A percentile compares a stretch with the other conserved stretches of the same genome.
These are phyloP conservation scores for Salix caprea DNA, from an alignment of 345 rosid species.

Conservation along the genomic window DNA sequence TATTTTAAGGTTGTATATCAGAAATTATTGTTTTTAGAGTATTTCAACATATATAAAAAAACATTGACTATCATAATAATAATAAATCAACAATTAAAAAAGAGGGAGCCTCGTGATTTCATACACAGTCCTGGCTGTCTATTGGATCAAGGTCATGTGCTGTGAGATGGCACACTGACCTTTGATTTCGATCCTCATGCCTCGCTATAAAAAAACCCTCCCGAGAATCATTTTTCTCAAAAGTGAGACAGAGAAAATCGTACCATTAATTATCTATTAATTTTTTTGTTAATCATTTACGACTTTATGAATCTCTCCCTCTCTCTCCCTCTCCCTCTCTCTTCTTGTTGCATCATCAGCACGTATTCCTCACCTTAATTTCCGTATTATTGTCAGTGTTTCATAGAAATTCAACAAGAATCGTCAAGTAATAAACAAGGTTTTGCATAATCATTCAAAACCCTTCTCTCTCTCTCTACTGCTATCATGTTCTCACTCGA, in stretches of 20 bases:
- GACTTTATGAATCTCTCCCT: too few relatives aligned
- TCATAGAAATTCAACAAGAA: not conserved
- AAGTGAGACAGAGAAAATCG: too few relatives aligned
- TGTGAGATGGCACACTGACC: constrained; percentile 45
- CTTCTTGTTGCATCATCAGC: not conserved
- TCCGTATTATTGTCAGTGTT: not conserved
- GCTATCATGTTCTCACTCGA: too few relatives aligned
- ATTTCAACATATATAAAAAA: too few relatives aligned
- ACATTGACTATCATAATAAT: too few relatives aligned
- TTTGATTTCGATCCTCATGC: not conserved
- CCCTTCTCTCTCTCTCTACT: too few relatives aligned
- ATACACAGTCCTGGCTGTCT: constrained; percentile 39
- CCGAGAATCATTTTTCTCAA: not conserved
- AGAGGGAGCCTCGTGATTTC: constrained; percentile 22
- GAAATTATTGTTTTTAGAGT: too few relatives aligned
- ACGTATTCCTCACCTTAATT: not conserved
- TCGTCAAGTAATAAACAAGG: constrained; percentile 41
- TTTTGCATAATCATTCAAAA: constrained; percentile 35
- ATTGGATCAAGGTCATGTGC: constrained; percentile 47
- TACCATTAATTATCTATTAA: not conserved
- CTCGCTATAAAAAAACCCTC: not conserved
- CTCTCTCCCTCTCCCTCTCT: too few relatives aligned
- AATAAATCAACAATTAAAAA: too few relatives aligned
- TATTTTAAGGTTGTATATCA: too few relatives aligned
- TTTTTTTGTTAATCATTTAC: not conserved